phyloP scores from a whole-genome alignment of 495 filamentous ascomycete genomes.

The Filosporella fistucella region DNA sequence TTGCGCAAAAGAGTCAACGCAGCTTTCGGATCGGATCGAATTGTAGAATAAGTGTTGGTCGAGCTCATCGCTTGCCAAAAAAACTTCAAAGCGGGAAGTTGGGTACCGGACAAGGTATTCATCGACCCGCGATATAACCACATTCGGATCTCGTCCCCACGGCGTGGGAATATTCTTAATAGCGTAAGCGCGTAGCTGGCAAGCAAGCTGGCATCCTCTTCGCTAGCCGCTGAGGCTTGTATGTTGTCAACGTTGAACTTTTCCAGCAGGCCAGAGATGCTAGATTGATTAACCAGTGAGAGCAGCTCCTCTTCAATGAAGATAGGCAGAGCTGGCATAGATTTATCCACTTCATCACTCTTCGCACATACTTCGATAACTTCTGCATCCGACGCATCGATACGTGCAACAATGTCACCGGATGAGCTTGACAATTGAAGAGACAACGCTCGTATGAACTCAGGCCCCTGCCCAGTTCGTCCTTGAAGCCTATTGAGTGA shows the following conservation, averaged over 20 bases:
- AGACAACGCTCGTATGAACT: conserved; percentile 62
- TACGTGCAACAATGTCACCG: conserved; percentile 46
- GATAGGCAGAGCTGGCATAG: conserved; percentile 36
- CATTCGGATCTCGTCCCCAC: conserved; percentile 90
- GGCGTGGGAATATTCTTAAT: conserved; percentile 77
- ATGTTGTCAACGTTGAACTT: conserved; percentile 29
- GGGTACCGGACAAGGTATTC: conserved; percentile 32
- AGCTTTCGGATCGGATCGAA: conserved; percentile 52
- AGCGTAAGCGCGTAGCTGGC: conserved; percentile 86
- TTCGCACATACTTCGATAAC: conserved; percentile 14
- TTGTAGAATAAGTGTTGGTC: conserved; percentile 61
- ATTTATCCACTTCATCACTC: conserved; percentile 8
- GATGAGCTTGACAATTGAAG: conserved; percentile 58
- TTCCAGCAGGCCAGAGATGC: conserved; percentile 54
- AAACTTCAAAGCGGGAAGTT: conserved; percentile 74
- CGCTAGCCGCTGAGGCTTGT: conserved; percentile 27
- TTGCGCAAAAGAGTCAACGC: conserved; percentile 55
- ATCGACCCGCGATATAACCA: conserved; percentile 85
- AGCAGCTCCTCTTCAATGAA: conserved; percentile 58
- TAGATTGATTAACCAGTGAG: conserved; percentile 61
- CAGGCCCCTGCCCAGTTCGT: conserved; percentile 41
- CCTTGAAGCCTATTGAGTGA: conserved; percentile 56
- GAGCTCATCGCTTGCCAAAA: conserved; percentile 77
- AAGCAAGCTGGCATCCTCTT: conserved; percentile 64
- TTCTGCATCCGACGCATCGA: conserved; percentile 38